Percentiles rank a stretch among this genome's conserved stretches.
phyloP scores from a whole-genome alignment of 306 rosid genomes.

The Castanopsis chinensis region DNA sequence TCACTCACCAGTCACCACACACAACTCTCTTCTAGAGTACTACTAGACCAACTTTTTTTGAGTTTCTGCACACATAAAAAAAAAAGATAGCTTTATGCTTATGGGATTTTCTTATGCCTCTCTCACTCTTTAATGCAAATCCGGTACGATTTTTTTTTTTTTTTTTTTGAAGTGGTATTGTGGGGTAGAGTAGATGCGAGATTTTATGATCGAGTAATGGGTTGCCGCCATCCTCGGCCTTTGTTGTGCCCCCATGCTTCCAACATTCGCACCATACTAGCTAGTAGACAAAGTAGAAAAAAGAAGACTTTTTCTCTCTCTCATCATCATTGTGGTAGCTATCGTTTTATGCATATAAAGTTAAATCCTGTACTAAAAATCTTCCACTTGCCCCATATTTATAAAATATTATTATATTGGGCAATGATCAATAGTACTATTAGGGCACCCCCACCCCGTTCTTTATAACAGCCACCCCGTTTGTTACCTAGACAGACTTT shows the following conservation, averaged over 20 bases:
- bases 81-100: conserved; percentile 4
- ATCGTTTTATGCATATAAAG: conserved; percentile 44
- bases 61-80: not conserved
- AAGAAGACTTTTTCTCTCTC: not conserved
- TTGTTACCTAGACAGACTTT: not conserved
- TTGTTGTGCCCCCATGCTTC: conserved; percentile 83
- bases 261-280: conserved; percentile 79
- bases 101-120: not conserved
- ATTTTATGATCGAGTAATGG: conserved; percentile 46
- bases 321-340: conserved; percentile 40
- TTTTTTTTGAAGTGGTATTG: not conserved
- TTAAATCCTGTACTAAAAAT: conserved; percentile 27
- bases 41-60: conserved; percentile 6
- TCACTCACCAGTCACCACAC: not conserved
- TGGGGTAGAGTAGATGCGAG: conserved; percentile 35
- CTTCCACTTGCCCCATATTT: not conserved
- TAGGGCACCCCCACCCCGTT: not conserved
- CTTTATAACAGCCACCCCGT: not conserved
- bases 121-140: not conserved
- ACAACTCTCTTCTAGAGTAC: not conserved
- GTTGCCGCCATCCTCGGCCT: conserved; percentile 79
- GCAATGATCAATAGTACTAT: conserved; percentile 1
- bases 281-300: conserved; percentile 49
- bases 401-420: not conserved
- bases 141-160: conserved; percentile 16